These are phyloP conservation scores for Diospyros lotus DNA, from an alignment of 148 eudicot genomes.

Conservation along the genomic window DNA sequence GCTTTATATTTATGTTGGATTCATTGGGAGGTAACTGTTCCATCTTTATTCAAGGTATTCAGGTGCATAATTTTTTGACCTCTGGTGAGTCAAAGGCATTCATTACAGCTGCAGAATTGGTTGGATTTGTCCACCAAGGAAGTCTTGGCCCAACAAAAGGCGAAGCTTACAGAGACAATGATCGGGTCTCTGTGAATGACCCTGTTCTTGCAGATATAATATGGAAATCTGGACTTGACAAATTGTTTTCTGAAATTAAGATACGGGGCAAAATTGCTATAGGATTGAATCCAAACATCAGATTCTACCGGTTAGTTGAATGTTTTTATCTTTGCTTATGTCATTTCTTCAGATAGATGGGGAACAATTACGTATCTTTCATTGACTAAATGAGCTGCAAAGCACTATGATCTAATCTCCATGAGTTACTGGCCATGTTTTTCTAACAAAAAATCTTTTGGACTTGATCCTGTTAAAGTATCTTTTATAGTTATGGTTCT, in stretches of 20 bases:
- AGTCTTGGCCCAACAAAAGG: conserved; percentile 91
- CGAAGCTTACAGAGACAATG: conserved; percentile 96
- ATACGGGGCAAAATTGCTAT: conserved; percentile 81
- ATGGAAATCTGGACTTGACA: conserved; percentile 80
- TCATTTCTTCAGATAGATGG: not conserved
- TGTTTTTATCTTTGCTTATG: not conserved
- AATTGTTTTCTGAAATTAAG: conserved; percentile 50
- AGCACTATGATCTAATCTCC: not conserved
- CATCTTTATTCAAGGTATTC: conserved; percentile 30
- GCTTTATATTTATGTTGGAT: not conserved
- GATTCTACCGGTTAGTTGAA: conserved; percentile 70
- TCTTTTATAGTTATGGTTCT: not conserved
- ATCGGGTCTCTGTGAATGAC: conserved; percentile 70
- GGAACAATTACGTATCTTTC: not conserved
- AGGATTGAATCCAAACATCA: conserved; percentile 88
- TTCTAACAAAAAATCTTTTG: not conserved
- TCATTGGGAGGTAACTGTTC: conserved; percentile 8
- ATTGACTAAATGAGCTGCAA: not conserved
- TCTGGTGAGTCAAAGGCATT: conserved; percentile 75
- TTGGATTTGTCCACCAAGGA: conserved; percentile 92
- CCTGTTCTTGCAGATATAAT: conserved; percentile 62
- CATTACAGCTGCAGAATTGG: conserved; percentile 64
- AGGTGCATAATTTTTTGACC: conserved; percentile 70
- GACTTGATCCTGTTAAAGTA: not conserved
- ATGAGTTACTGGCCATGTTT: too few relatives aligned